A percentile compares a stretch with the other conserved stretches of the same genome.
Evolutionary conservation across 2,329 filamentous ascomycete genomes (phyloP).

Genomic region (Trichoderma aggressivum): DNA sequence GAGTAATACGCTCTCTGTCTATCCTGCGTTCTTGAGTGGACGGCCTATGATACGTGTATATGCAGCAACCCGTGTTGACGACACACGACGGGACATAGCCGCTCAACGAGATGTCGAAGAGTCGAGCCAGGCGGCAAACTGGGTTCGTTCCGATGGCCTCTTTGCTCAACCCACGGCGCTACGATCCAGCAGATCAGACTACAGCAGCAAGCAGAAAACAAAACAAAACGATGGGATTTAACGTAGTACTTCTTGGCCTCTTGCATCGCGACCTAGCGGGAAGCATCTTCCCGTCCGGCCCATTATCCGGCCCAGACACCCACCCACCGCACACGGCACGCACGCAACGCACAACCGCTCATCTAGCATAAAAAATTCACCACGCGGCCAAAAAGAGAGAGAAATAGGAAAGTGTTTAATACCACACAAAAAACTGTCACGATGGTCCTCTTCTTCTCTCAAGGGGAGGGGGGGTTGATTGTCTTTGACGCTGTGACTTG

Average conservation of each 20-base stretch:
- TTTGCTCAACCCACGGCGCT: background rate
- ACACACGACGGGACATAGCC: background rate
- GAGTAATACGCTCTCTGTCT: background rate
- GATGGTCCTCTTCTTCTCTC: background rate
- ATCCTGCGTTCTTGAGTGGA: background rate
- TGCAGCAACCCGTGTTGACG: background rate
- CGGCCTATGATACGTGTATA: background rate
- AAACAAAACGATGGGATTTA: background rate
- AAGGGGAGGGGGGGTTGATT: background rate
- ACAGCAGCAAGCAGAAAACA: background rate
- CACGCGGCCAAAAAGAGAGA: background rate
- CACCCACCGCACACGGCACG: background rate
- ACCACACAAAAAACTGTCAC: background rate
- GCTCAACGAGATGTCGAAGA: background rate
- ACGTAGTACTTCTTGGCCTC: background rate
- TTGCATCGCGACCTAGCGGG: constrained; percentile 11
- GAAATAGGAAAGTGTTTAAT: background rate
- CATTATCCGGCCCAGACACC: constrained; percentile 17
- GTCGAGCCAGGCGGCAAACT: background rate
- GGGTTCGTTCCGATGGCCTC: background rate
- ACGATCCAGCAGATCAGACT: background rate
- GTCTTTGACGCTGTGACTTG: background rate
- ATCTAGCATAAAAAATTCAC: background rate
- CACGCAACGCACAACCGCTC: background rate
- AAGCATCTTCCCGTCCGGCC: constrained; percentile 19